phyloP scores from a whole-genome alignment of 2,329 filamentous ascomycete genomes.

The Clonostachys rhizophaga region DNA sequence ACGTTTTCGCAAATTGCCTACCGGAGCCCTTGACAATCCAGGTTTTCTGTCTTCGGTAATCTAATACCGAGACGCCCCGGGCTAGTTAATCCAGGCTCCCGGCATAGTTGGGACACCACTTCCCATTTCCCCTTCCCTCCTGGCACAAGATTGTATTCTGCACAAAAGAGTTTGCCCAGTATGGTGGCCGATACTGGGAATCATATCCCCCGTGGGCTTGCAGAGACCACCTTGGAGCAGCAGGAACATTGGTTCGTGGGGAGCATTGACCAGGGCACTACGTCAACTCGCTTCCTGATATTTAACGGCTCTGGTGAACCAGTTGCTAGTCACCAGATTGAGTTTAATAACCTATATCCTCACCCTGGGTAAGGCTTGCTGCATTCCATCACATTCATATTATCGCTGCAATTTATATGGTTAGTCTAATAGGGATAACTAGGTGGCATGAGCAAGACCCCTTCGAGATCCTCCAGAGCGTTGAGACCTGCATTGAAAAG shows the following conservation, averaged over 20 bases:
- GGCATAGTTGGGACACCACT: too few species aligned
- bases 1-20: too few species aligned
- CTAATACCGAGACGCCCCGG: too few species aligned
- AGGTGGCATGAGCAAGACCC: slow-evolving; percentile 88
- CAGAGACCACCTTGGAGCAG: slow-evolving; percentile 21
- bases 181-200: too few species aligned
- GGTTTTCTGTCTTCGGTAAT: too few species aligned
- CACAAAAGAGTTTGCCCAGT: too few species aligned
- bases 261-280: slow-evolving; percentile 77
- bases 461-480: slow-evolving; percentile 66
- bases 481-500: slow-evolving; percentile 71
- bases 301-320: slow-evolving; percentile 76
- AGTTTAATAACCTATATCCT: slow-evolving; percentile 71
- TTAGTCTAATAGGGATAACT: not conserved
- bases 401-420: too few species aligned
- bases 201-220: slow-evolving; percentile 10
- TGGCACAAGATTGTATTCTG: too few species aligned
- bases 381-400: not conserved
- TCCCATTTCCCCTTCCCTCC: too few species aligned
- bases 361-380: slow-evolving; percentile 60
- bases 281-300: slow-evolving; percentile 77
- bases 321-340: slow-evolving; percentile 68
- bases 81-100: too few species aligned
- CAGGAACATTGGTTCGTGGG: slow-evolving; percentile 60
- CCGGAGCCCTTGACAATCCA: too few species aligned